Evolutionary conservation across 192 early-diverging fungal species (phyloP), one percentile per base, ranked within the genome.

Genomic region (Entophlyctis helioformis): DNA sequence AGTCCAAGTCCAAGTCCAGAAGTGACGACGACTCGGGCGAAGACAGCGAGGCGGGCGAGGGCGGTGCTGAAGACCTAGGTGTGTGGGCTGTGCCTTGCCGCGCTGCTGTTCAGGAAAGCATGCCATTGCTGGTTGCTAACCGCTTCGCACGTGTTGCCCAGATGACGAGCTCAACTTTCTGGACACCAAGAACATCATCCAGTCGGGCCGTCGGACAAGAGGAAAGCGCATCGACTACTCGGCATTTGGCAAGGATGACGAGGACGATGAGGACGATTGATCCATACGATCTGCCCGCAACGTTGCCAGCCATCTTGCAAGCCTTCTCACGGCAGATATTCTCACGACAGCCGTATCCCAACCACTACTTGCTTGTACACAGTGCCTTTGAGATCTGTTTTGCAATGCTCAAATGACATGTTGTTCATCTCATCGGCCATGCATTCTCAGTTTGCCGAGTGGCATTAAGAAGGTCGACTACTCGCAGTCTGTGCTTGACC

Each of bases 141-240:
- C 19, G 11, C 3, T 19, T 49, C 24, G 13, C 0, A 23, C 19
- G 15, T 31, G 22, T 50, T 18, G 4, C 11, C 15, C 62, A 78
- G 75, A 67, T n/a, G 74, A 71, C 27, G 79, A 83, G 28, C 42
- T 78, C 40, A 64, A 67, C 35, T 64, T 56, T 37, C 54, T 85
- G 31, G 81, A 85, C 46, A 71, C 59, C 21, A 66, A 62, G 16
- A 64, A 67, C 53, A 82, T 85, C 47, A 85, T 85, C 46, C 48
- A 50, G 27, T 53, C 58, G 19, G 72, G 78, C 19, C 67, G 83
- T 44, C 64, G 83, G 26, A 85, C 81, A n/a, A 54, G 83, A 32
- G 83, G 83, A 11, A 71, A 70, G 42, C 79, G 71, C 59, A 76
- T 85, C 52, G 83, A 85, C 56, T 85, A 66, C 51, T 67, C 70